Evolutionary conservation across 768 basidiomycete species (phyloP), one percentile per base, ranked within the genome.

Genomic region (Macrolepiota fuliginosa): DNA sequence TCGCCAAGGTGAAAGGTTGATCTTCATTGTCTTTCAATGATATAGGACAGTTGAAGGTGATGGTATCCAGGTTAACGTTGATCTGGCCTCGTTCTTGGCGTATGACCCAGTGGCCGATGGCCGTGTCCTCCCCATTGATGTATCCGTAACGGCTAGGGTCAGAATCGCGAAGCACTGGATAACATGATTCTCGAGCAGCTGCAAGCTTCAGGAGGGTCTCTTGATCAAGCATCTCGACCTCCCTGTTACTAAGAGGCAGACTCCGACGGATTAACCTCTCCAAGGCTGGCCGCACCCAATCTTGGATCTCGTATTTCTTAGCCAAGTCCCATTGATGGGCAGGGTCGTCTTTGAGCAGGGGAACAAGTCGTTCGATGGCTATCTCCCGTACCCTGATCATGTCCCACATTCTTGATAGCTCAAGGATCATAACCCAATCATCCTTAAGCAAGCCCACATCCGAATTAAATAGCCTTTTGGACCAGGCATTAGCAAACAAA

Each of bases 371-470:
- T 4, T 70, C 15, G 12, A 77, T 67, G 3, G 76, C 76, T 36
- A 68, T 62, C 17, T 64, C 55, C 36, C 75, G 70, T 32, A 79
- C 53, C 13, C 60, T 53, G 24, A 67, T 62, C 54, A 77, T 77
- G 40, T 68, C 66, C 76, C 80, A 81, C 67, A 76, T 74, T 5
- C 65, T 72, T 6, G 79, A 66, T 24, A 81, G 66, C 62, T 76
- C 75, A n/a, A 78, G 65, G 22, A 77, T 71, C 0, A 74, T 70
- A 13, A 73, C 64, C 81, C 80, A 80, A 54, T 71, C 70, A 7
- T 71, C 69, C 15, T 63, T 62, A 10, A 47, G 59, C 2, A 68
- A 54, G 11, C 13, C 11, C 22, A 7, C 10, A 19, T 15, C 36
- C 13, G 3, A n/a, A n/a, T n/a, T 22, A 40, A 13, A 12, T 45